Evolutionary conservation across 495 filamentous ascomycete genomes (phyloP).

Genomic region (Penicillium bovifimosum): DNA sequence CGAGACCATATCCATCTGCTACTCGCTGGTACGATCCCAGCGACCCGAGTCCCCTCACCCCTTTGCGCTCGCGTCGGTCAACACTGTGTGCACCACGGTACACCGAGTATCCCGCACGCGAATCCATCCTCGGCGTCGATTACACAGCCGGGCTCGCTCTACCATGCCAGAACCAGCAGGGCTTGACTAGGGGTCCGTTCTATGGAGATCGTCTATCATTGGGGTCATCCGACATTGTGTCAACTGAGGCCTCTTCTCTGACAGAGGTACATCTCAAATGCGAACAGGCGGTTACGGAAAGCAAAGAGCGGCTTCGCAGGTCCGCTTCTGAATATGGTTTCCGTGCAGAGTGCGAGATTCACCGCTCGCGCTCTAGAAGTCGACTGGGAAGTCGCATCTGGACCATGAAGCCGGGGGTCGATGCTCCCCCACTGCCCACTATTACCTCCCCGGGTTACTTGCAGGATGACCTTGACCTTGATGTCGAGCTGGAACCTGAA

Average conservation of each 20-base stretch:
- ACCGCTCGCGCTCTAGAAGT: conserved; percentile 18
- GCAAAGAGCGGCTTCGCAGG: neutral
- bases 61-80: conserved; percentile 16
- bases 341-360: neutral
- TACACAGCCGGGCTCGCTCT: neutral
- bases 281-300: neutral
- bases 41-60: conserved; percentile 1
- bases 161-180: neutral
- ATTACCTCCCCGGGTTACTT: conserved; percentile 16
- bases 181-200: conserved; percentile 4
- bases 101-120: conserved; percentile 16
- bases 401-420: conserved; percentile 15
- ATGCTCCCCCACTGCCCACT: conserved; percentile 17
- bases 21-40: conserved; percentile 22
- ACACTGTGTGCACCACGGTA: conserved; percentile 25
- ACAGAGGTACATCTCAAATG: conserved; percentile 4
- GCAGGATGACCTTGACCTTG: conserved; percentile 5
- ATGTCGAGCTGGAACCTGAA: conserved; percentile 7
- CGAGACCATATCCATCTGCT: conserved; percentile 10
- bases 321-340: conserved; percentile 14
- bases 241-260: conserved; percentile 2
- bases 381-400: conserved; percentile 12
- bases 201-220: conserved; percentile 14
- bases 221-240: neutral
- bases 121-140: neutral